phyloP scores from a whole-genome alignment of 2,329 filamentous ascomycete genomes.

The Pseudogymnoascus sp. region DNA sequence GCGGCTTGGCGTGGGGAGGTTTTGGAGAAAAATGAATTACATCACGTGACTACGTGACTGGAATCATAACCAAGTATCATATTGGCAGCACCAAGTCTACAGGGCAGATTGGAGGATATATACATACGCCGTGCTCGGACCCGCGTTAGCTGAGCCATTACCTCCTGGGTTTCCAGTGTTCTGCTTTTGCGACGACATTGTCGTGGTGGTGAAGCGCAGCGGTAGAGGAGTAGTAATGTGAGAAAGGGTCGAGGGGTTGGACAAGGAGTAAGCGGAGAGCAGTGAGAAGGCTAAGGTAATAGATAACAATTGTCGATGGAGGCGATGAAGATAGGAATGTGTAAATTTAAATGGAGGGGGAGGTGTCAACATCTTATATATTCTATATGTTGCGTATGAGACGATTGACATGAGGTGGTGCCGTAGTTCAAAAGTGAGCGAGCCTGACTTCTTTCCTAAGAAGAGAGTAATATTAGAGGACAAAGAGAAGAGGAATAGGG shows the following conservation, averaged over 20 bases:
- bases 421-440: too few relatives aligned
- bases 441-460: too few relatives aligned
- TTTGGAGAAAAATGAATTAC: too few relatives aligned
- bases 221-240: background rate
- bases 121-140: background rate
- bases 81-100: background rate
- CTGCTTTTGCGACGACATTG: background rate
- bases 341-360: background rate
- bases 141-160: background rate
- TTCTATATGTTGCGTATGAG: background rate
- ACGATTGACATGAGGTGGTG: too few relatives aligned
- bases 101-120: background rate
- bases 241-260: background rate
- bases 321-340: background rate
- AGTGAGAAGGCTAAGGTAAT: background rate
- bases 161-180: background rate
- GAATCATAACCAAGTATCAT: background rate
- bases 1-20: too few relatives aligned
- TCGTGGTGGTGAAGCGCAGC: background rate
- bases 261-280: background rate
- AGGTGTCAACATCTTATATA: background rate
- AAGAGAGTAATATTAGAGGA: too few relatives aligned
- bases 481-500: too few relatives aligned
- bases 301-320: background rate
- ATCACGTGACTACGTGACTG: background rate